Evolutionary conservation across 2,329 filamentous ascomycete species (phyloP), one percentile per base, ranked within the genome.

Genomic region (Pyricularia grisea): DNA sequence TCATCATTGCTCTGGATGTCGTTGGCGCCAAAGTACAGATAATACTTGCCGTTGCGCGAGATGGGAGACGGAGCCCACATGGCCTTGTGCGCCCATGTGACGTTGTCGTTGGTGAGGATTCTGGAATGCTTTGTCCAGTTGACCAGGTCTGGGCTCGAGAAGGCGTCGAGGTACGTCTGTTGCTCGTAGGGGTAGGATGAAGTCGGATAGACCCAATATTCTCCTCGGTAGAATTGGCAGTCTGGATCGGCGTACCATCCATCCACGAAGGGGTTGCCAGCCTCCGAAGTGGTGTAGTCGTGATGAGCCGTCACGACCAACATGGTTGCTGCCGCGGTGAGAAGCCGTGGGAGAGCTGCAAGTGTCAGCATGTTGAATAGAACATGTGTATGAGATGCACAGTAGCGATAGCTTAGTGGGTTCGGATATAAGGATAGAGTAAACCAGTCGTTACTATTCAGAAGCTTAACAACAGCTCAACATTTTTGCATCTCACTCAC

Each of bases 241-340:
- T 84, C 83, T 0, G 83, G 83, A 69, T 85, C 83, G 9, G 82
- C 83, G 72, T 85, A 85, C 81, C 81, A 83, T 67, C 82, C 81
- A 1, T 79, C 76, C 28, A 84, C 77, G 67, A 84, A 80, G 6
- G 83, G 83, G 69, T 85, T 85, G 20, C 80, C 80, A 1, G 80
- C 76, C 69, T 80, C 79, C 1, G 79, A 75, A 3, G 80, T 82
- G 1, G 77, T 74, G 70, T 78, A 80, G 71, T 81, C 63, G 12
- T 31, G 63, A 20, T 65, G 27, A 5, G 28, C 58, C 23, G 58
- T 61, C 1, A 61, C 58, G 23, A 61, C 17, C 25, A 61, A 27
- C 58, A 61, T 61, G 10, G 58, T 61, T 23, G 58, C 23, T 11
- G 58, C 58, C 58, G 58, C 58, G 11, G 58, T 4, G 25, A 61